Evolutionary conservation across 352 stramenopile genomes (phyloP), one percentile per base, ranked within the genome.

Genomic region (Pelagophyceae sp.): DNA sequence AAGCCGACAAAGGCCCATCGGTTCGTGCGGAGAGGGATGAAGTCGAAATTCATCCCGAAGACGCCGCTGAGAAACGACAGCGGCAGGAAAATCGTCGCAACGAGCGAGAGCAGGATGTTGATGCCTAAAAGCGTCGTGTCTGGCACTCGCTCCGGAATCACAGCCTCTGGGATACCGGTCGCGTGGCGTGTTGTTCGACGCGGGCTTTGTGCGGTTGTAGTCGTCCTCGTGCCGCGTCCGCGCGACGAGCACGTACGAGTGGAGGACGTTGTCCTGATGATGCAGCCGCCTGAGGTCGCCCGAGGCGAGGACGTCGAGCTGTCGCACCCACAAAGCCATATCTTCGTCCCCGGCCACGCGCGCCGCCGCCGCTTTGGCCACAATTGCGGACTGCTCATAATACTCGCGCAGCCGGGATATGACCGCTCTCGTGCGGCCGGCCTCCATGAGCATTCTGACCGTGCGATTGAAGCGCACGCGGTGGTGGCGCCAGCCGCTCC

Each of bases 11-110:
- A 71, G 33, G 61, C 3, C 29, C 31, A 37, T 27, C 2, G 29
- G 3, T 29, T 15, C n/a, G 6, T 1, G n/a, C 38, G 2, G 29
- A 71, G 6, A 31, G 61, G 61, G 5, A 71, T 27, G 61, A 3
- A 6, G 29, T 37, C 25, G 61, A 71, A 71, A 31, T 71, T 71
- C 61, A 71, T 71, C n/a, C 61, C 61, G 33, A 71, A 71, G 33
- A 71, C 61, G 61, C 61, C 61, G 29, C n/a, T 71, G 19, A 71
- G 6, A 27, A 67, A 67, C 6, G 61, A 38, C 11, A 71, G 29
- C 6, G 61, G 61, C 3, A 71, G 61, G 29, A 71, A 71, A 11
- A 71, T 71, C 3, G 61, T 71, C 31, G 61, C 61, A 31, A 71
- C 27, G 61, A 71, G 61, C 3, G 61, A 35, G 19, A 71, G 29